Conservation (phyloP, 2,329 filamentous ascomycete species). For the Alternaria brassicae region DNA sequence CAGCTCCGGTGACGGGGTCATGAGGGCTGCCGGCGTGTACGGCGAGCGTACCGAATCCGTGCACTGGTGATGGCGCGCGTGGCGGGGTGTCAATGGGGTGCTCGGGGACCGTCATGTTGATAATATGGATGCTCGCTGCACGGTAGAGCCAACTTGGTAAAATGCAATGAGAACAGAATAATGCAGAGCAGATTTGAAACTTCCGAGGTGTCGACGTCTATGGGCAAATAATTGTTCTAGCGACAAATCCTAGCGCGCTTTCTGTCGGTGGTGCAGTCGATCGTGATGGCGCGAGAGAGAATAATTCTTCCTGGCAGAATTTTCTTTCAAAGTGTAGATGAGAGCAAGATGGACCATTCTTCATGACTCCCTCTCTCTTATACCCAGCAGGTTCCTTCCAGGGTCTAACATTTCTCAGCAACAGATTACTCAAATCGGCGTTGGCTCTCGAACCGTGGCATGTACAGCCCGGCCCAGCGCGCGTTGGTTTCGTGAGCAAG, state of each 20-base stretch:
- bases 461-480: slow-evolving; percentile 21
- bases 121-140: not conserved
- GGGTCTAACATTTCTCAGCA: slow-evolving; percentile 35
- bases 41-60: slow-evolving; percentile 89
- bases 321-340: slow-evolving; percentile 1
- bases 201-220: slow-evolving; percentile 17
- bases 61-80: slow-evolving; percentile 73
- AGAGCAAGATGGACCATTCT: not conserved
- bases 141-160: not conserved
- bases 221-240: slow-evolving; percentile 22
- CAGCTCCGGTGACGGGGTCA: slow-evolving; percentile 89
- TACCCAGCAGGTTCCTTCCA: slow-evolving; percentile 7
- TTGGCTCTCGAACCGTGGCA: slow-evolving; percentile 12
- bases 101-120: slow-evolving; percentile 52
- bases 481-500: slow-evolving; percentile 37
- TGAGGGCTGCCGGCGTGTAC: slow-evolving; percentile 93
- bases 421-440: slow-evolving; percentile 26
- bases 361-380: slow-evolving; percentile 10
- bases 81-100: slow-evolving; percentile 75
- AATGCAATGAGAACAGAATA: not conserved
- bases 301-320: slow-evolving; percentile 4
- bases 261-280: slow-evolving; percentile 6
- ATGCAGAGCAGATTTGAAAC: not conserved
- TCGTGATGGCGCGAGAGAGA: slow-evolving; percentile 1
- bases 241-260: slow-evolving; percentile 21